A percentile compares a stretch with the other conserved stretches of the same genome.
Evolutionary conservation across 2,329 filamentous ascomycete genomes (phyloP).

Genomic region (Colletotrichum liriopes): DNA sequence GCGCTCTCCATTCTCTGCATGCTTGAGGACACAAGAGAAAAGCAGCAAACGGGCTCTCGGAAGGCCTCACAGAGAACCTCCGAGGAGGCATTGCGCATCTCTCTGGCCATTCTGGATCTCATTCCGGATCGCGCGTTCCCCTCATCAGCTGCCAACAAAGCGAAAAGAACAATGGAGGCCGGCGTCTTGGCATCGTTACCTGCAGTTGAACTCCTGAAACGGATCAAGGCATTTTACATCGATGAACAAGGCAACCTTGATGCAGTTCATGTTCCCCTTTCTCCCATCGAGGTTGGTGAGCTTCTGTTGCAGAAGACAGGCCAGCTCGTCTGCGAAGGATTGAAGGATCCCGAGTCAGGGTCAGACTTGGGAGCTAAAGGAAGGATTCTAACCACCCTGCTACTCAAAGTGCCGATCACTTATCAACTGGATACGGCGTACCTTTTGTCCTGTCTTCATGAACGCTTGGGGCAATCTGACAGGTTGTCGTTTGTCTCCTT

Average conservation of each 20-base stretch:
- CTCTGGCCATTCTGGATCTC: slow-evolving; percentile 72
- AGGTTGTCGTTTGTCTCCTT: slow-evolving; percentile 68
- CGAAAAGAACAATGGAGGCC: slow-evolving; percentile 47
- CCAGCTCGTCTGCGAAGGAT: slow-evolving; percentile 64
- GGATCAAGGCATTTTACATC: slow-evolving; percentile 77
- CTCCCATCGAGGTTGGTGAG: slow-evolving; percentile 69
- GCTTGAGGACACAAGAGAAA: slow-evolving; percentile 69
- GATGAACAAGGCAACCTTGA: slow-evolving; percentile 80
- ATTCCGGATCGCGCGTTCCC: slow-evolving; percentile 77
- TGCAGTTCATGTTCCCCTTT: slow-evolving; percentile 72
- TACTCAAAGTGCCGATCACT: slow-evolving; percentile 66
- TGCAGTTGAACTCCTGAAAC: slow-evolving; percentile 70
- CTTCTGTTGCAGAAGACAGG: slow-evolving; percentile 75
- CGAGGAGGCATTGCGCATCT: slow-evolving; percentile 62
- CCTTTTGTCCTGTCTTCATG: slow-evolving; percentile 67
- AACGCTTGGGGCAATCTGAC: slow-evolving; percentile 58
- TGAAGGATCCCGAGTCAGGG: slow-evolving; percentile 58
- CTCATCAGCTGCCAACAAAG: slow-evolving; percentile 41
- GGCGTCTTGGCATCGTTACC: slow-evolving; percentile 52
- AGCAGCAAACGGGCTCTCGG: slow-evolving; percentile 44
- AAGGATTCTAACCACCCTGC: slow-evolving; percentile 71
- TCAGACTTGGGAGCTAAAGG: slow-evolving; percentile 70
- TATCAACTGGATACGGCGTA: slow-evolving; percentile 61
- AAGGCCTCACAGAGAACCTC: slow-evolving; percentile 51
- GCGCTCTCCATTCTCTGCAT: slow-evolving; percentile 76